Evolutionary conservation across 2,329 filamentous ascomycete species (phyloP), one percentile per base, ranked within the genome.

Genomic region (Chrysoporthe austroafricana): DNA sequence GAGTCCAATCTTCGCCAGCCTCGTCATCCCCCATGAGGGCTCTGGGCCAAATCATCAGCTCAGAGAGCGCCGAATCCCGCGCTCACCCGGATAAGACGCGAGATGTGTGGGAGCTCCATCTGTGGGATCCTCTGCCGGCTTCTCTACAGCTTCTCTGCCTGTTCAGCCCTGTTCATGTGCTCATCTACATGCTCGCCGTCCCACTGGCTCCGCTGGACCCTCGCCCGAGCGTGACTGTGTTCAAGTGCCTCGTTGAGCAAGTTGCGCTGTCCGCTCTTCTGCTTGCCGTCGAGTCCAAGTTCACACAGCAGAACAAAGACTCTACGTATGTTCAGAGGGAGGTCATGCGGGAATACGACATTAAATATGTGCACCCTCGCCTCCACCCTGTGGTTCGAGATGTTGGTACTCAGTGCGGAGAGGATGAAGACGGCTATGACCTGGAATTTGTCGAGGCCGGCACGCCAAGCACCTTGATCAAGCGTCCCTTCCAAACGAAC

Each of bases 341-440:
- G 79, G 95, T 98, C 5, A 85, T 98, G 79, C 90, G 94, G 76
- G 96, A 99, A 79, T 99, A 99, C 76, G 93, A 98, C 76, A 92
- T 89, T 73, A 99, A 99, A 81, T 97, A 91, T 75, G 96, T 99
- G 0, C 93, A 96, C 74, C 96, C 96, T 2, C 86, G 90, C 13
- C 87, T 97, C n/a, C 92, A 96, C 73, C 92, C 91, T 8, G 83
- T 91, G 5, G 92, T 96, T 71, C 81, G 86, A 64, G 86, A 88
- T 88, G 93, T 95, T 1, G 91, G 88, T 6, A 96, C 91, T 0
- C 95, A 98, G 77, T 90, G 91, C 68, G 88, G 87, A 0, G 77
- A 77, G 50, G 79, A 80, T 58, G 81, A 84, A 18, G 79, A 81
- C 9, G 79, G 79, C 9, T 73, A 76, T 8, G 78, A 81, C 44